These are phyloP conservation scores for Penicillium nucicola DNA, from an alignment of 495 filamentous ascomycete genomes.

Conservation along the genomic window DNA sequence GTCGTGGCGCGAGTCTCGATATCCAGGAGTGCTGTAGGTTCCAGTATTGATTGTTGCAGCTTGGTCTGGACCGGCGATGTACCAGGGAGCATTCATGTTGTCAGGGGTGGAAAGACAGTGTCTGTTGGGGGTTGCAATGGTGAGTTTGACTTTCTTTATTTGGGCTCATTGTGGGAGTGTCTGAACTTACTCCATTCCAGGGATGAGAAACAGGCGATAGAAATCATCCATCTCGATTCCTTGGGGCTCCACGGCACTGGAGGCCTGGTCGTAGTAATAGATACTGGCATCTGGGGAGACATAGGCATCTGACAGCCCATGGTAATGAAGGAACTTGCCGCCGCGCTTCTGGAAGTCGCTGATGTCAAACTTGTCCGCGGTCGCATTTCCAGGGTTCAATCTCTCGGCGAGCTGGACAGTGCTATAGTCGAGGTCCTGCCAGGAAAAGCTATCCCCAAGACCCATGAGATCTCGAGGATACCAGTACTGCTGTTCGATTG, in stretches of 20 bases:
- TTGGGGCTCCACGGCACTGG: not conserved
- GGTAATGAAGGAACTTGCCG: constrained; percentile 55
- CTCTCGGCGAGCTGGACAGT: constrained; percentile 26
- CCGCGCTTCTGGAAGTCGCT: constrained; percentile 43
- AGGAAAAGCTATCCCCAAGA: constrained; percentile 1
- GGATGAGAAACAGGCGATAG: constrained; percentile 43
- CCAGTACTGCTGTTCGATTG: not conserved
- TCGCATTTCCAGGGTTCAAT: constrained; percentile 34
- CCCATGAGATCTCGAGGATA: constrained; percentile 16
- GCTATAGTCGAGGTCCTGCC: constrained; percentile 2
- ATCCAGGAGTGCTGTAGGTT: constrained; percentile 35
- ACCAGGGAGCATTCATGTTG: constrained; percentile 34
- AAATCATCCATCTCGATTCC: constrained; percentile 18
- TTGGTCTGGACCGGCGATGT: constrained; percentile 24
- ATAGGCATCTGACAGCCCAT: constrained; percentile 46
- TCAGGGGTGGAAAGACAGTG: constrained; percentile 10
- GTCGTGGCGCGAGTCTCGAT: constrained; percentile 41
- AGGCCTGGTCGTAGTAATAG: constrained; percentile 16
- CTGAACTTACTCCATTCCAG: constrained; percentile 34
- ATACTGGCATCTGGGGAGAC: constrained; percentile 8
- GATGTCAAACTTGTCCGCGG: constrained; percentile 48
- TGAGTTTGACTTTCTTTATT: constrained; percentile 17
- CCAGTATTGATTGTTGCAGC: constrained; percentile 3
- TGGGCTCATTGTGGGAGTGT: not conserved
- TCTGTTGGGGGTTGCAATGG: constrained; percentile 11